Evolutionary conservation across 1,284 basidiomycete genomes (phyloP).

Genomic region (Ganoderma sinense): DNA sequence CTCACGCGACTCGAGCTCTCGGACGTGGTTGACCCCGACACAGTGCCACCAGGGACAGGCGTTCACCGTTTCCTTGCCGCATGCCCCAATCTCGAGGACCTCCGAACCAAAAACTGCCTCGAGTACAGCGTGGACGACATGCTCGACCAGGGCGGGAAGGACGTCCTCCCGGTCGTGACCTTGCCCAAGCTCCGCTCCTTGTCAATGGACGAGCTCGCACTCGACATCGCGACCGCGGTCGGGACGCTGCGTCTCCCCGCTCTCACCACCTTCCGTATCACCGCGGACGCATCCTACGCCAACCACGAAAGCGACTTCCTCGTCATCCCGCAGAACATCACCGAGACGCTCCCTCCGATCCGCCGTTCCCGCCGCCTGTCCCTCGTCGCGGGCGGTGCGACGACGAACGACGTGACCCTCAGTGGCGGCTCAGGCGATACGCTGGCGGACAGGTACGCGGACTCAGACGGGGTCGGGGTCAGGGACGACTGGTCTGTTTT

Average conservation of each 20-base stretch:
- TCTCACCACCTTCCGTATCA: not conserved
- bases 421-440: too few species aligned
- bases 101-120: too few species aligned
- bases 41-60: too few species aligned
- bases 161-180: not conserved
- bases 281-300: not conserved
- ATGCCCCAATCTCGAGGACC: too few species aligned
- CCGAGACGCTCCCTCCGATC: not conserved
- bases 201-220: not conserved
- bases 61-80: too few species aligned
- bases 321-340: not conserved
- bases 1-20: too few species aligned
- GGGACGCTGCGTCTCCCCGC: not conserved
- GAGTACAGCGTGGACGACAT: too few species aligned
- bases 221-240: not conserved
- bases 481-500: not conserved
- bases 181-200: not conserved
- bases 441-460: too few species aligned
- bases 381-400: not conserved
- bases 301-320: not conserved
- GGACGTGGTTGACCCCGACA: too few species aligned
- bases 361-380: not conserved
- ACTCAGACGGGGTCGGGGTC: too few species aligned
- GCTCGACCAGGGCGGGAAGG: not conserved
- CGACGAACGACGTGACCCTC: too few species aligned